Base-by-base conservation (phyloP, 164 flowering plant genomes). In the Akebia trifoliata region DNA sequence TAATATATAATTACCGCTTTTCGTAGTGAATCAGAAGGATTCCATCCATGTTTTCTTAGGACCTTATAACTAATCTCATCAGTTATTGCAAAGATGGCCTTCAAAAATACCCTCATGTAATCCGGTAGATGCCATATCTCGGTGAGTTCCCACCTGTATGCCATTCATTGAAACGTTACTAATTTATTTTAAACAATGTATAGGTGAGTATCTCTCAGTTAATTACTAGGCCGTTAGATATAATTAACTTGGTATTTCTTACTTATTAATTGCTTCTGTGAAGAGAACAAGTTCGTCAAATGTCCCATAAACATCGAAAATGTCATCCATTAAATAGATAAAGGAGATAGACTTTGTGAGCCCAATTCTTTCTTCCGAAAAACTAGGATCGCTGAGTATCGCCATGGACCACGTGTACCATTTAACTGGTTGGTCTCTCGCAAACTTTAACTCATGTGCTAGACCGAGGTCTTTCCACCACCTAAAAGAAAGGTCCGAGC, bases 381-480 rank as follows among this genome's bases (percentile, higher is more conserved):
- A 49, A 30, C 38, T 59, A 4, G 81, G 75, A 59, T 81, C 79
- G 5, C 66, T 31, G 8, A 77, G 62, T 8, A 31, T 6, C 0
- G 64, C 81, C 63, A 76, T 45, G 1, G 82, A 35, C 77, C 78
- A 75, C 48, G 69, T 45, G 51, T 74, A 75, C 84, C 94, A 81
- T 71, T 84, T 76, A 0, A 42, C 25, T 45, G 50, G 60, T 31
- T 31, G 60, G 39, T 57, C 28, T 42, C 60, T 76, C 0, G 75
- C 82, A 56, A 76, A 65, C 61, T 63, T 69, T 63, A 84, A 28
- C 22, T 75, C 71, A 51, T 75, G 32, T 1, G 72, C 31, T 25
- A 84, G 50, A 2, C 81, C 80, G 1, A 75, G 51, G 2, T 72
- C 76, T 25, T 60, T 72, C 90, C 90, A 84, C 90, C 90, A 84